Conservation (phyloP, 192 early-diverging fungal genomes). For the Backusella morwellensis region DNA sequence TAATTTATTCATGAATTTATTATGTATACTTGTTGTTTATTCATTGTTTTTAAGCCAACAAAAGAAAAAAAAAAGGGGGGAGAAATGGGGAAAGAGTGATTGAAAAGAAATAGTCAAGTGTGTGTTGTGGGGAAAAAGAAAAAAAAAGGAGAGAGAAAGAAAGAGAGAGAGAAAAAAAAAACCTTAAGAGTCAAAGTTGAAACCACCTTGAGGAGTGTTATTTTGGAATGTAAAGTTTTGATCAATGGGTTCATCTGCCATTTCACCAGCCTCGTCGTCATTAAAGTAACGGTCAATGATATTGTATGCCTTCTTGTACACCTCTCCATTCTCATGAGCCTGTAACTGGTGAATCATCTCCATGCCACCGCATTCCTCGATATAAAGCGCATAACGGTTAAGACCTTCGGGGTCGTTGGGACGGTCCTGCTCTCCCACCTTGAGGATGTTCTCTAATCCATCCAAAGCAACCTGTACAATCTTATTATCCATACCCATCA, state of each 20-base stretch:
- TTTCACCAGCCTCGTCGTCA: conserved; percentile 39
- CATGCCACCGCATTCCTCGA: conserved; percentile 52
- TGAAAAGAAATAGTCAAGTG: no score
- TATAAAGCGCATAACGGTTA: conserved; percentile 41
- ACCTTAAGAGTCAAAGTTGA: conserved; percentile 61
- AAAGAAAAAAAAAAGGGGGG: not conserved
- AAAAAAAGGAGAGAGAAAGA: not conserved
- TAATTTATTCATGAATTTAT: not conserved
- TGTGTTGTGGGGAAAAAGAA: not conserved
- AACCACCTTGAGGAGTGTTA: conserved; percentile 65
- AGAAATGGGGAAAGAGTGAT: no score
- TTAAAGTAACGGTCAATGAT: conserved; percentile 49
- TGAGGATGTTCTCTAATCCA: conserved; percentile 48
- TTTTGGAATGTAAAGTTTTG: conserved; percentile 65
- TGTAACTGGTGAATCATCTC: conserved; percentile 49
- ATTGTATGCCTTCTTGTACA: conserved; percentile 47
- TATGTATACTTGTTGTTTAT: not conserved
- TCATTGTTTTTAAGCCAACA: not conserved
- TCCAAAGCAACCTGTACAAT: conserved; percentile 43
- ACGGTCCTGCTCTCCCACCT: conserved; percentile 41
- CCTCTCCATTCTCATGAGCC: conserved; percentile 43
- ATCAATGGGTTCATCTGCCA: conserved; percentile 39
- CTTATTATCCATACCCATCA: conserved; percentile 41
- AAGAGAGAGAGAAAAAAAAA: not conserved
- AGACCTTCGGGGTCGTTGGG: conserved; percentile 16